Conservation (phyloP, 208 protist species). For the Crithidia sp. region DNA sequence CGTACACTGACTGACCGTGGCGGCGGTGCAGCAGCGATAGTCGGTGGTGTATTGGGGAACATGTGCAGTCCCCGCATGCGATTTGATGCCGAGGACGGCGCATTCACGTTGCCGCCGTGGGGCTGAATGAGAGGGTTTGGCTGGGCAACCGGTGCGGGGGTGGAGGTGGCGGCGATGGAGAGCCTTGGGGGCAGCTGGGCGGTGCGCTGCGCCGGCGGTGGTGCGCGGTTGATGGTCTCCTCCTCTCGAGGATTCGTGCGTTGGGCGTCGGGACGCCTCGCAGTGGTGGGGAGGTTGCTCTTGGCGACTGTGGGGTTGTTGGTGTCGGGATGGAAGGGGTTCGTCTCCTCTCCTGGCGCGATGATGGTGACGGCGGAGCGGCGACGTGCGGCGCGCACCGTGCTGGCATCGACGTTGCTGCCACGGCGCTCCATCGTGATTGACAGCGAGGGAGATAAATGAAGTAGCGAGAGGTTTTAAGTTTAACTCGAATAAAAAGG, state of each 20-base stretch:
- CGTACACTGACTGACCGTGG: neutral
- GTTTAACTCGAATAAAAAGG: neutral
- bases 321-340: neutral
- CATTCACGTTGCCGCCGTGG: neutral
- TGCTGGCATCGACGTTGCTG: neutral
- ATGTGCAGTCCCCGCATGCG: neutral
- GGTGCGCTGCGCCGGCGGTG: neutral
- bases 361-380: slow-evolving; percentile 33
- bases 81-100: neutral
- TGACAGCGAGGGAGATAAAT: neutral
- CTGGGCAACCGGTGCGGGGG: neutral
- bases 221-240: neutral
- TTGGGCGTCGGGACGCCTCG: slow-evolving; percentile 33
- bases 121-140: neutral
- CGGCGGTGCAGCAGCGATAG: neutral
- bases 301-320: neutral
- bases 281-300: neutral
- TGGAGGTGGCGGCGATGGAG: neutral
- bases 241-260: slow-evolving; percentile 25
- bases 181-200: neutral
- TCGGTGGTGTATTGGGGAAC: slow-evolving; percentile 6
- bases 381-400: neutral
- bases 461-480: neutral
- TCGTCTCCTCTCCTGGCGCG: slow-evolving; percentile 13
- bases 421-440: slow-evolving; percentile 13